Conservation (phyloP, 2,329 filamentous ascomycete species). For the Diaporthe velutina region DNA sequence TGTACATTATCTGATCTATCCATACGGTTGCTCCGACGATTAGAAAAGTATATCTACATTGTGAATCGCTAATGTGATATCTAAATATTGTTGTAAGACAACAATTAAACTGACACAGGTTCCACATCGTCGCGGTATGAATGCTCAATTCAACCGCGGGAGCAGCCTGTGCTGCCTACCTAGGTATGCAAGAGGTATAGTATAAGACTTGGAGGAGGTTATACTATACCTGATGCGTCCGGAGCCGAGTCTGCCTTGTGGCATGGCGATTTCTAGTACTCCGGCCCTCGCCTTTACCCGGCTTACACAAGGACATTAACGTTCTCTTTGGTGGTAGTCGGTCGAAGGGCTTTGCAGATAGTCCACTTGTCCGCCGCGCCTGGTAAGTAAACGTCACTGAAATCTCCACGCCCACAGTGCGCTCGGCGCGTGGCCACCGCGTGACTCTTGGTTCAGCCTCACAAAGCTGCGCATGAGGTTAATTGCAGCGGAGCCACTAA, state of each 20-base stretch:
- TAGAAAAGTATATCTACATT: background rate
- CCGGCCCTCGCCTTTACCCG: background rate
- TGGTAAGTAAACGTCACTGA: background rate
- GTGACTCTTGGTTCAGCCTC: background rate
- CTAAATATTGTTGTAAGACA: too few species aligned
- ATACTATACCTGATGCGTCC: background rate
- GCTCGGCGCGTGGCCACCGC: background rate
- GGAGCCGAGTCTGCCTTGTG: background rate
- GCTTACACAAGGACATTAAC: background rate
- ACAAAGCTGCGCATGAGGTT: background rate
- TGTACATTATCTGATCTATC: background rate
- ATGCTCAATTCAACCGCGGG: rapidly evolving
- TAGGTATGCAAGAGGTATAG: rapidly evolving
- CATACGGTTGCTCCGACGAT: background rate
- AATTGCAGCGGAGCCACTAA: slow-evolving; percentile 5
- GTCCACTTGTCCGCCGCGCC: background rate
- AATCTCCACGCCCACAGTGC: background rate
- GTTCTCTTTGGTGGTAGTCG: background rate
- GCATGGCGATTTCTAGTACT: background rate
- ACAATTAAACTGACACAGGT: too few species aligned
- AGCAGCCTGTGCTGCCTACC: too few species aligned
- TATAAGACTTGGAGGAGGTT: too few species aligned
- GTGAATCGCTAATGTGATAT: background rate
- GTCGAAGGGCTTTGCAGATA: background rate
- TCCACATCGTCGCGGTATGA: too few species aligned